Base-by-base conservation (phyloP, 1,139 yeast species). In the Nematodospora anomalae region DNA sequence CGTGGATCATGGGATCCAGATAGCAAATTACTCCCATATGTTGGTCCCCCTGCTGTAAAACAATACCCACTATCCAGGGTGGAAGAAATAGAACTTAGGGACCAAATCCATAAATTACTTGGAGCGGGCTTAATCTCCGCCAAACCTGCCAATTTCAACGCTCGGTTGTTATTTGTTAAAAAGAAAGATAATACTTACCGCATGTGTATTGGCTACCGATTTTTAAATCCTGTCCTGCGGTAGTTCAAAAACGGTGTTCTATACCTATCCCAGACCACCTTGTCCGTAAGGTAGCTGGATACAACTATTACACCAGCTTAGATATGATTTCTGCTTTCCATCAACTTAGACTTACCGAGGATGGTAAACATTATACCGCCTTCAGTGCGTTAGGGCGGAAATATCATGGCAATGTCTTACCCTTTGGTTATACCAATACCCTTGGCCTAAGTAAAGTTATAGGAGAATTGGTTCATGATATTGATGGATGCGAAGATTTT, bases 361-460 rank as follows among this genome's bases (percentile, higher is more conserved):
- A 16, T 9, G 13, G 16, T 13, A 18, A 21, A 5, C 21, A 26
- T 13, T n/a, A 10, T 5, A 32, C 35, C 20, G 30, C 30, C 8
- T 32, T 32, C 15, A 11, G 21, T 6, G 35, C 35, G 6, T 20
- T 32, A n/a, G 35, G 35, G 5, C 16, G 30, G 6, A 32, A 26
- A 14, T 32, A 26, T 20, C 9, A 13, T 7, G 26, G 10, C 15
- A 21, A 32, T 16, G 30, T 26, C 4, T 21, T 32, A 4, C 35
- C 35, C 2, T 32, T 32, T 26, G 35, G 35, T 4, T 32, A 26
- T 12, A 26, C 35, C 6, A 32, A 26, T 27, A n/a, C n/a, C n/a
- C n/a, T n/a, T n/a, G n/a, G n/a, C n/a, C n/a, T n/a, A n/a, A 12
- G 26, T 16, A 20, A 24, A 9, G 41, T 22, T 6, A 26, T 21